A percentile compares a stretch with the other conserved stretches of the same genome.
These are phyloP conservation scores for Neoarthrinium moseri DNA, from an alignment of 2,329 filamentous ascomycete genomes.

Conservation along the genomic window DNA sequence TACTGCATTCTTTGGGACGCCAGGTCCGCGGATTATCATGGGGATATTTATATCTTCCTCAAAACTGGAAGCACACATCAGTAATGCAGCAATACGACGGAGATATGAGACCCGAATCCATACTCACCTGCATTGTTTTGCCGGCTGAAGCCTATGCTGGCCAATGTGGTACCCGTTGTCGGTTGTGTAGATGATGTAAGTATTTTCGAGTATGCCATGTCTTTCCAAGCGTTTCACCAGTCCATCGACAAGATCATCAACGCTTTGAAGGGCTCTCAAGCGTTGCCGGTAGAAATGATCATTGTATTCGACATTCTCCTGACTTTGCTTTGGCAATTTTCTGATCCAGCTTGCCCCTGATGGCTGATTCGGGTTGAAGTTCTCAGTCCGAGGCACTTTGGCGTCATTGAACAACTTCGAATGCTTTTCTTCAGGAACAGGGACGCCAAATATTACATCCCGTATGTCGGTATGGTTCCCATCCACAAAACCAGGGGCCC, in stretches of 20 bases:
- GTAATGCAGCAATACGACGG: too few relatives aligned
- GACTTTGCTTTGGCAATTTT: conserved; percentile 35
- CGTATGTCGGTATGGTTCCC: conserved; percentile 18
- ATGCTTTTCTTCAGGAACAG: conserved; percentile 59
- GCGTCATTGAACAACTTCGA: conserved; percentile 57
- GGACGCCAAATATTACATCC: conserved; percentile 38
- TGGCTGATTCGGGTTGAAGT: conserved; percentile 62
- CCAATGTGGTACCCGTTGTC: conserved; percentile 63
- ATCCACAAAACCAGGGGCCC: conserved; percentile 12
- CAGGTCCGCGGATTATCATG: conserved; percentile 54
- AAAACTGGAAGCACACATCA: conserved; percentile 47
- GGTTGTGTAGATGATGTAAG: conserved; percentile 57
- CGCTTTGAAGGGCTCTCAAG: conserved; percentile 49
- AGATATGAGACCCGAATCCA: too few relatives aligned
- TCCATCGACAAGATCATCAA: conserved; percentile 53
- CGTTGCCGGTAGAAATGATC: conserved; percentile 52
- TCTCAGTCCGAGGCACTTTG: conserved; percentile 56
- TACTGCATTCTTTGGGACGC: conserved; percentile 37
- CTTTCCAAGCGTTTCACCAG: conserved; percentile 41
- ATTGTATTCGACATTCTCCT: conserved; percentile 41
- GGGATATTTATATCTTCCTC: conserved; percentile 62
- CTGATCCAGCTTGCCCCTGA: conserved; percentile 42
- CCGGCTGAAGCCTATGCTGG: conserved; percentile 56
- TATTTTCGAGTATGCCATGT: conserved; percentile 41
- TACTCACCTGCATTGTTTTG: conserved; percentile 46